Evolutionary conservation across 495 filamentous ascomycete genomes (phyloP), one percentile per base, ranked within the genome.

Genomic region (Evansstolkia leycettana): DNA sequence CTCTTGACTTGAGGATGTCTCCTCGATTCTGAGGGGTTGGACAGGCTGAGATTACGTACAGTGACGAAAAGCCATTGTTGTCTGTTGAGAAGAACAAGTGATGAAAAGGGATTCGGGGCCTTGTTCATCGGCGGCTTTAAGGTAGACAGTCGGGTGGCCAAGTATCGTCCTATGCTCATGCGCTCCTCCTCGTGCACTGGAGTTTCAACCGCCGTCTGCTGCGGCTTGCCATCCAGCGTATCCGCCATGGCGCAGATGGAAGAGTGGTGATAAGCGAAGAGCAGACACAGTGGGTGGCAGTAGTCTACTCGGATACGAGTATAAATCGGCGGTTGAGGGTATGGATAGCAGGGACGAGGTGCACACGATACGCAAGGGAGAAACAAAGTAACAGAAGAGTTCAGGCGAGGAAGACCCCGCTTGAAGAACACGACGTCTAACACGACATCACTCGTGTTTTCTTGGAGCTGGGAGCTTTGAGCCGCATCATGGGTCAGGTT

Each of bases 51-150:
- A n/a, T 12, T 54, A 40, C 58, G 45, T 44, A 76, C 73, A 20
- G 69, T 50, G 57, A 93, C 92, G 56, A 89, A 89, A 14, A 86
- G 65, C 87, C 87, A 94, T 61, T 94, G 82, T 28, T 75, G 76
- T 24, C 55, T 50, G 43, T 69, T 89, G 28, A 94, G 60, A 52
- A 82, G 64, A n/a, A 60, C 54, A 15, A 94, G 50, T 1, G 84
- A 64, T 15, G 58, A 67, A 55, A 93, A 71, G 0, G 87, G 87
- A 50, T 93, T 94, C 12, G 81, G 80, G 0, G 78, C 82, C n/a
- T 71, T 64, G 33, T 72, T 58, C 76, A 89, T 82, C 0, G 83
- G 76, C 26, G 87, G 87, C 48, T 73, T 74, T 28, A 94, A 65
- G 5, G 79, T 72, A 0, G 78, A 62, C 31, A 94, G 40, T 23